phyloP scores from a whole-genome alignment of 2,329 filamentous ascomycete species.

The Paraconiothyrium brasiliense region DNA sequence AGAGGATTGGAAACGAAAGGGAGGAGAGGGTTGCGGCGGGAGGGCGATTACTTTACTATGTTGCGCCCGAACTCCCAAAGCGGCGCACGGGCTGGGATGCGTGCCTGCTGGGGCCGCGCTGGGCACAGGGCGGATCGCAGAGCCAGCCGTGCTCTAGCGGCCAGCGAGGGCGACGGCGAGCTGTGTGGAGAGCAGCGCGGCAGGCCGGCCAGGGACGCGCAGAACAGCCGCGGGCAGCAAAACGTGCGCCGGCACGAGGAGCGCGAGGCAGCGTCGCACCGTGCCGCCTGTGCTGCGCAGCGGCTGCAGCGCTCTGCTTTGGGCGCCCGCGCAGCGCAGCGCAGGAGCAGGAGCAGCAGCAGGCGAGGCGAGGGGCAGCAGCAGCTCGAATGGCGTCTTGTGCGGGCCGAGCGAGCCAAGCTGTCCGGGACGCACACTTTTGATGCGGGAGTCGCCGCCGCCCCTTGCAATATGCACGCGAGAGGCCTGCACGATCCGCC shows the following conservation, averaged over 20 bases:
- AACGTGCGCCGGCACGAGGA: background rate
- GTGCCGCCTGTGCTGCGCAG: conserved; percentile 1
- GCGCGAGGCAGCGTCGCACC: conserved; percentile 5
- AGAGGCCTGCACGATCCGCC: conserved; percentile 5
- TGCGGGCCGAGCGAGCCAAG: conserved; percentile 19
- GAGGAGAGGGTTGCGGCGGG: conserved; percentile 45
- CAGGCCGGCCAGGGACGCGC: conserved; percentile 17
- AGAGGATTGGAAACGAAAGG: conserved; percentile 46
- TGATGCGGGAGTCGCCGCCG: conserved; percentile 5
- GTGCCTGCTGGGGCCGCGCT: conserved; percentile 30
- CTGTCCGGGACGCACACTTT: conserved; percentile 6
- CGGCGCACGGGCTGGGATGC: conserved; percentile 30
- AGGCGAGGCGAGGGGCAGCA: background rate
- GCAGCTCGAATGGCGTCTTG: conserved; percentile 2
- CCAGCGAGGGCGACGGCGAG: background rate
- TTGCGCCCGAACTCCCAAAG: conserved; percentile 31
- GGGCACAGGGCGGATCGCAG: conserved; percentile 33
- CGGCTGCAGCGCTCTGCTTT: conserved; percentile 8
- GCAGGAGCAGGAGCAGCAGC: background rate
- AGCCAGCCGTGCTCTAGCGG: conserved; percentile 19
- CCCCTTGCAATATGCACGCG: conserved; percentile 6
- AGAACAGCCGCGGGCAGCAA: background rate
- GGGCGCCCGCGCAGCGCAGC: background rate
- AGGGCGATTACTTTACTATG: conserved; percentile 44
- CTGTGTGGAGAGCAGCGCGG: conserved; percentile 14